Evolutionary conservation across 495 filamentous ascomycete species (phyloP), one percentile per base, ranked within the genome.

Genomic region (Penicillium lagena): DNA sequence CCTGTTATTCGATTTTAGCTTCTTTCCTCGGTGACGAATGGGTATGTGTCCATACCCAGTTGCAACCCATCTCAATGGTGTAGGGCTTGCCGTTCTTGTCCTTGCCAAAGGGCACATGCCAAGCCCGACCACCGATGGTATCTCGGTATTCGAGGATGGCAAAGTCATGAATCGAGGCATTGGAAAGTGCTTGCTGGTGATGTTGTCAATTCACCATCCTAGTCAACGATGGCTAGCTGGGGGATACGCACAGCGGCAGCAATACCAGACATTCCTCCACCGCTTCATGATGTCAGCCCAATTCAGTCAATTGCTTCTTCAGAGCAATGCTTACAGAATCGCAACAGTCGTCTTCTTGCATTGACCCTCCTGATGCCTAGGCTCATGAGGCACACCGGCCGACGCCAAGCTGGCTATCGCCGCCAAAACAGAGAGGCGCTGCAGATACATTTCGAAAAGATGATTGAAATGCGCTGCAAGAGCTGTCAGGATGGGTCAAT

Each of bases 121-220:
- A 60, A 27, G 76, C 75, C 36, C 83, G 72, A 40, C 83, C 83
- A 8, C 83, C 83, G 42, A 87, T 76, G 9, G 76, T 67, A 49
- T 74, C 66, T 39, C 78, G 79, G 50, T 81, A 80, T 45, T 90
- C 86, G 12, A 90, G 52, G 35, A 89, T 82, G 29, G 86, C 30
- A 50, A 88, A 89, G 52, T 89, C 84, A 28, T 71, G 62, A 7
- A 89, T 59, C 5, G 77, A 86, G 27, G 70, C 71, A 49, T 87
- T 83, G 7, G 68, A 60, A 6, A 89, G 59, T 9, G 83, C 70
- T 76, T 87, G 82, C 78, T 80, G 46, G 15, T 35, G 12, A 39
- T 22, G 4, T 14, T 17, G 11, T 40, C 15, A 33, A 57, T 34
- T 56, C 4, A 30, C 12, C 4, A 13, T 44, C 3, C 33, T 22